These are phyloP conservation scores for Fusarium sp. DNA, from an alignment of 2,329 filamentous ascomycete genomes.

Conservation along the genomic window DNA sequence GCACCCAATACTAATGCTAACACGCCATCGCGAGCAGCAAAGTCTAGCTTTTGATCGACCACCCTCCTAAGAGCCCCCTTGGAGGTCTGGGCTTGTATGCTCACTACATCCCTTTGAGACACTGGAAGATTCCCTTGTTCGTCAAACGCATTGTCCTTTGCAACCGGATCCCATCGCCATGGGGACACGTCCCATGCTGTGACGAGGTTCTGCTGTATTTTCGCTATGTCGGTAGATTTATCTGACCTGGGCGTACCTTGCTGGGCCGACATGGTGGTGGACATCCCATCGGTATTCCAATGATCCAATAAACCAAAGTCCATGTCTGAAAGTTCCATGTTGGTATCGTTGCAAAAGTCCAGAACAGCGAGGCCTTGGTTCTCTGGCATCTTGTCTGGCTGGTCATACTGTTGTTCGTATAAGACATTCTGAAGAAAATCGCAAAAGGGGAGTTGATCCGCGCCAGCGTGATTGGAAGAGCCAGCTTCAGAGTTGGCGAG, in stretches of 20 bases:
- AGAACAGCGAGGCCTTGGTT: conserved; percentile 60
- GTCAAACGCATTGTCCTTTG: conserved; percentile 58
- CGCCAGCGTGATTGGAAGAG: conserved; percentile 43
- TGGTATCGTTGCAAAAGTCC: conserved; percentile 64
- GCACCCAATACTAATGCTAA: conserved; percentile 73
- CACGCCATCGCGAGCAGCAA: conserved; percentile 69
- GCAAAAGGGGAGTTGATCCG: conserved; percentile 59
- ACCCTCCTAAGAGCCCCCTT: conserved; percentile 56
- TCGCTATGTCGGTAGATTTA: conserved; percentile 57
- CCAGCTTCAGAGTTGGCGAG: conserved; percentile 36
- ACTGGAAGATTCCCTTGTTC: conserved; percentile 62
- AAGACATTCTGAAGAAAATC: conserved; percentile 66
- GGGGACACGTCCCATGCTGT: conserved; percentile 64
- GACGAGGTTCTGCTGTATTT: conserved; percentile 62
- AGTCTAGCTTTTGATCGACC: conserved; percentile 59
- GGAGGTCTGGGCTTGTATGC: conserved; percentile 56
- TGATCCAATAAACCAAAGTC: conserved; percentile 65
- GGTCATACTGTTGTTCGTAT: conserved; percentile 59
- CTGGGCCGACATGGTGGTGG: conserved; percentile 37
- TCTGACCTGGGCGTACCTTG: conserved; percentile 50
- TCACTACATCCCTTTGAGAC: conserved; percentile 54
- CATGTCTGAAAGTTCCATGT: conserved; percentile 64
- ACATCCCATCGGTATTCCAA: conserved; percentile 59
- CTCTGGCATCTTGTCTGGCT: conserved; percentile 52
- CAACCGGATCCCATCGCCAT: conserved; percentile 64